phyloP scores from a whole-genome alignment of 805 yeast species.

The Saturnispora galanensis region DNA sequence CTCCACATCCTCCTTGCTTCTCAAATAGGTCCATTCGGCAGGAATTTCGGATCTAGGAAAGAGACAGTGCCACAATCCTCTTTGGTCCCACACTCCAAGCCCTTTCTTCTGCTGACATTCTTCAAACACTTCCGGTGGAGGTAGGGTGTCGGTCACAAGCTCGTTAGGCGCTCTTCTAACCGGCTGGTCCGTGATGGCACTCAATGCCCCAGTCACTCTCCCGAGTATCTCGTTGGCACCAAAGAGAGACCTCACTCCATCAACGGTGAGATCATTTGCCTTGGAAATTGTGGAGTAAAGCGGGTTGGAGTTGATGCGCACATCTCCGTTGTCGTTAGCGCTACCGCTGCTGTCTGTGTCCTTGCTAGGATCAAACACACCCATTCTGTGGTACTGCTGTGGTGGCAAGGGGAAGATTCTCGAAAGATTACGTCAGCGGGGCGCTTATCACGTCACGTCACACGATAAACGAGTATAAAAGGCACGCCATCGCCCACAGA shows the following conservation, averaged over 20 bases:
- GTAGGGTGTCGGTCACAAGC: conserved; percentile 21
- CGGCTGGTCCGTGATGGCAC: not conserved
- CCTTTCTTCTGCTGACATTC: conserved; percentile 62
- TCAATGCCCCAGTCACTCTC: conserved; percentile 1
- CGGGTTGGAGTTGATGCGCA: not conserved
- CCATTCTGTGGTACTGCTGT: not conserved
- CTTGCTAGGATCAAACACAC: conserved; percentile 4
- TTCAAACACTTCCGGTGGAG: conserved; percentile 39
- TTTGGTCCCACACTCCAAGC: conserved; percentile 65
- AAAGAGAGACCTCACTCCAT: conserved; percentile 6
- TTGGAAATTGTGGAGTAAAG: conserved; percentile 8
- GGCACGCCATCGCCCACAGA: not conserved
- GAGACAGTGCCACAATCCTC: conserved; percentile 86
- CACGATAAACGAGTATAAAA: not conserved
- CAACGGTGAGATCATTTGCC: conserved; percentile 13
- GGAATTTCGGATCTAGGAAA: conserved; percentile 48
- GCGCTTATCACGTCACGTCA: not conserved
- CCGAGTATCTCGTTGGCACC: conserved; percentile 3
- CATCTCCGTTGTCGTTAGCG: not conserved
- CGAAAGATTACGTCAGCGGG: conserved; percentile 2
- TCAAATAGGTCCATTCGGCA: conserved; percentile 18
- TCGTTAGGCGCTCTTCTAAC: conserved; percentile 15
- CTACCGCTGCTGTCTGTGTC: not conserved
- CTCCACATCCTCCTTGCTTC: conserved; percentile 54
- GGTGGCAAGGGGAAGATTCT: not conserved